Evolutionary conservation across 805 yeast genomes (phyloP).

Genomic region (Candida andamanensis): DNA sequence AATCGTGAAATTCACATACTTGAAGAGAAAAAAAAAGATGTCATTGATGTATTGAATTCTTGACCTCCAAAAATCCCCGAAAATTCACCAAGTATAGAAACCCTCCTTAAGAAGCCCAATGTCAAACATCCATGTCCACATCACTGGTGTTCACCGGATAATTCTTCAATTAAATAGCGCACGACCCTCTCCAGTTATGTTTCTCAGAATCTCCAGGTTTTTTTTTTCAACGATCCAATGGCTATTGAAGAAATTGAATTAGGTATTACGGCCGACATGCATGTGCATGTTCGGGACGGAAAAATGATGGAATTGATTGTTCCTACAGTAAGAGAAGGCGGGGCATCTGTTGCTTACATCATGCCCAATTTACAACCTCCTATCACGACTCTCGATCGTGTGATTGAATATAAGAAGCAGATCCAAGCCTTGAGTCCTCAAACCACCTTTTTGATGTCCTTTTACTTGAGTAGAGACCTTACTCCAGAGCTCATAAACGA

Average conservation of each 20-base stretch:
- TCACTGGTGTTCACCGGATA: no score
- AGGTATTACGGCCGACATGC: slow-evolving; percentile 85
- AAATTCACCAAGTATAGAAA: no score
- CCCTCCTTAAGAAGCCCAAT: no score
- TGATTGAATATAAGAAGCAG: slow-evolving; percentile 58
- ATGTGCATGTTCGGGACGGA: slow-evolving; percentile 94
- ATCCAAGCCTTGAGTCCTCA: slow-evolving; percentile 66
- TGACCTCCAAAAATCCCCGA: no score
- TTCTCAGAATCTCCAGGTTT: no score
- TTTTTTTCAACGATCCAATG: no score
- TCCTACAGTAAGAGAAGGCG: slow-evolving; percentile 88
- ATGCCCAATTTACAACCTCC: slow-evolving; percentile 98
- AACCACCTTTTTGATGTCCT: slow-evolving; percentile 88
- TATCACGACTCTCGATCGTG: slow-evolving; percentile 69
- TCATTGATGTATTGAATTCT: no score
- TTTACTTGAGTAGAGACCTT: slow-evolving; percentile 70
- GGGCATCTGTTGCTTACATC: slow-evolving; percentile 83
- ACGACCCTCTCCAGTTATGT: no score
- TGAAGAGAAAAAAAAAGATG: no score
- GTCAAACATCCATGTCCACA: no score
- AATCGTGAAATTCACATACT: slow-evolving; percentile 2
- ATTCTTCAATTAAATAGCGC: no score
- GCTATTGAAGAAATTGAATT: slow-evolving; percentile 36
- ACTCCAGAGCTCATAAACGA: slow-evolving; percentile 81
- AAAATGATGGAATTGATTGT: slow-evolving; percentile 87